Percentiles rank a stretch among this genome's conserved stretches.
These are phyloP conservation scores for Cicer yamashitae DNA, from an alignment of 306 rosid species.

Conservation along the genomic window DNA sequence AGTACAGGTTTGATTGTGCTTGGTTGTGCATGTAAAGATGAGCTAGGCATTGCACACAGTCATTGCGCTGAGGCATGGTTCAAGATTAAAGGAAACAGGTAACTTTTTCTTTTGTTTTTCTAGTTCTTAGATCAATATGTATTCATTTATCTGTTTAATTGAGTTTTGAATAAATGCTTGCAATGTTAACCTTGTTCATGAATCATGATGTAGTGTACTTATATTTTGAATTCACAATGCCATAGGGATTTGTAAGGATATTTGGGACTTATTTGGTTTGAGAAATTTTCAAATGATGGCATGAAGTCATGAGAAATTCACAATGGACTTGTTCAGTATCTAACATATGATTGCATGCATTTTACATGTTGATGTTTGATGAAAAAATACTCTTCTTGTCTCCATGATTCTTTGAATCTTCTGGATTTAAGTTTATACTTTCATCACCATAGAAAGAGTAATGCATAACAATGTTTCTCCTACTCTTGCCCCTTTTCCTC, in stretches of 20 bases:
- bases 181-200: slow-evolving; percentile 5
- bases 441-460: not conserved
- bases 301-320: not conserved
- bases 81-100: slow-evolving; percentile 89
- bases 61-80: slow-evolving; percentile 95
- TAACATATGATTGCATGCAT: slow-evolving; percentile 2
- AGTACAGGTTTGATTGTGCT: slow-evolving; percentile 68
- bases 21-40: slow-evolving; percentile 89
- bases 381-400: not conserved
- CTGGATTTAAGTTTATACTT: slow-evolving; percentile 13
- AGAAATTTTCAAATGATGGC: not conserved
- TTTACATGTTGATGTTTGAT: slow-evolving; percentile 22
- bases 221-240: slow-evolving; percentile 15
- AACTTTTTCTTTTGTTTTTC: slow-evolving; percentile 34
- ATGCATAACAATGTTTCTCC: not conserved
- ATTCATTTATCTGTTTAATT: not conserved
- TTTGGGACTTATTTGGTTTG: no score
- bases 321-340: not conserved
- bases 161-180: slow-evolving; percentile 14
- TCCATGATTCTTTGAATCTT: slow-evolving; percentile 22
- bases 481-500: no score
- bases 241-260: not conserved
- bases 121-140: not conserved
- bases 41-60: slow-evolving; percentile 75
- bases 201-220: not conserved